phyloP scores from a whole-genome alignment of 495 filamentous ascomycete genomes.

The Choiromyces venosus region DNA sequence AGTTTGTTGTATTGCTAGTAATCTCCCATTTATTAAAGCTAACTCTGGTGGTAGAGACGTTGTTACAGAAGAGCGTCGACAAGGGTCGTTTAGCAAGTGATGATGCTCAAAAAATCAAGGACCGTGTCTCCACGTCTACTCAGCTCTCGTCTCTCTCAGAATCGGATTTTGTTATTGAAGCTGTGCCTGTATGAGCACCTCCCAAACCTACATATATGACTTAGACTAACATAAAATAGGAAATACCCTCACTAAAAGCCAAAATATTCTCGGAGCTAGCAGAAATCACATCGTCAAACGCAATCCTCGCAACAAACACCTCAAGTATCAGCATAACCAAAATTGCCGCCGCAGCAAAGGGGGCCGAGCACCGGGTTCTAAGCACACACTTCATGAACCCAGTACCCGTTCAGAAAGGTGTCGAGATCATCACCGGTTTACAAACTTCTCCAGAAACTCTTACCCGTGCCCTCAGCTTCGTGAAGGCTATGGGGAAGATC shows the following conservation, averaged over 20 bases:
- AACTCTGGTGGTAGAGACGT: constrained; percentile 58
- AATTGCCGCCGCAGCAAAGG: constrained; percentile 78
- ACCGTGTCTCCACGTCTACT: constrained; percentile 62
- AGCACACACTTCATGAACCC: constrained; percentile 99
- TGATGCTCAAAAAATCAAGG: constrained; percentile 63
- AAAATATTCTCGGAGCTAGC: constrained; percentile 82
- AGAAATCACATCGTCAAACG: constrained; percentile 73
- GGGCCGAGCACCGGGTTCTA: constrained; percentile 77
- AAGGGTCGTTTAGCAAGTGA: constrained; percentile 76
- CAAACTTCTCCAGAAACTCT: constrained; percentile 81
- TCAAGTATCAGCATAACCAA: constrained; percentile 95
- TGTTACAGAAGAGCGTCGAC: constrained; percentile 83
- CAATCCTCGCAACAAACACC: constrained; percentile 94
- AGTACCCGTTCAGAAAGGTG: constrained; percentile 91
- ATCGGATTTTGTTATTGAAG: constrained; percentile 97
- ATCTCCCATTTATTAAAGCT: neutral
- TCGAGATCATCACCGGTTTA: constrained; percentile 91
- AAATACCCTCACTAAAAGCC: constrained; percentile 80
- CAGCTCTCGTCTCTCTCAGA: constrained; percentile 71
- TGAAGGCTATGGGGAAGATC: constrained; percentile 88
- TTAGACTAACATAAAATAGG: constrained; percentile 40
- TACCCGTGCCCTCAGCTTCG: constrained; percentile 77
- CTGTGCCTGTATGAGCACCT: constrained; percentile 57
- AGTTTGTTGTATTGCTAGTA: constrained; percentile 1
- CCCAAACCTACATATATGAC: neutral